Percentiles rank a stretch among this genome's conserved stretches.
phyloP scores from a whole-genome alignment of 257 asterid species.

The Solanum ahanhuiri region DNA sequence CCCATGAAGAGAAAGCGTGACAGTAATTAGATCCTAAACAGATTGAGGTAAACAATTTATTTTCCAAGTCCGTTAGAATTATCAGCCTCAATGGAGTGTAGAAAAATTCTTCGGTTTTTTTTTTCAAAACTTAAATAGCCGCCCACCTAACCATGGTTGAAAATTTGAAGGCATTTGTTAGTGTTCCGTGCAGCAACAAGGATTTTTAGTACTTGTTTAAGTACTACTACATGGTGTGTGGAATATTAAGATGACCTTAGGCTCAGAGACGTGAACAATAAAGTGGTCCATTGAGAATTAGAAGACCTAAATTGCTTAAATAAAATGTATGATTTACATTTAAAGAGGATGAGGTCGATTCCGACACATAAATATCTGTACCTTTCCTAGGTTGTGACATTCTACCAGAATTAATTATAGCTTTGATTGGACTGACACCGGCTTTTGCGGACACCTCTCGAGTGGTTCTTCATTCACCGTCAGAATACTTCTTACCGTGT shows the following conservation, averaged over 20 bases:
- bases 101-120: background rate
- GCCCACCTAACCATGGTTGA: background rate
- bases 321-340: background rate
- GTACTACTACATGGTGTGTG: background rate
- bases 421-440: background rate
- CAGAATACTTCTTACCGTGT: background rate
- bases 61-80: background rate
- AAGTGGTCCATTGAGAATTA: background rate
- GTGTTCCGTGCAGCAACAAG: background rate
- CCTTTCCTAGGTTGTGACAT: slow-evolving; percentile 2
- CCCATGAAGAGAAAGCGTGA: background rate
- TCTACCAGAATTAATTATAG: background rate
- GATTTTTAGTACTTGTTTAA: background rate
- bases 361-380: background rate
- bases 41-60: background rate
- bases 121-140: background rate
- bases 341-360: background rate
- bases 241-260: background rate
- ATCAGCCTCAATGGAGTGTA: background rate
- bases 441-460: background rate
- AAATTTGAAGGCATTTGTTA: background rate
- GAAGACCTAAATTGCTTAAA: background rate
- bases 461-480: too few species aligned
- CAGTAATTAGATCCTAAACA: background rate
- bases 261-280: background rate